Base-by-base conservation (phyloP, 1,284 basidiomycete species). In the Ceratobasidium sp. region DNA sequence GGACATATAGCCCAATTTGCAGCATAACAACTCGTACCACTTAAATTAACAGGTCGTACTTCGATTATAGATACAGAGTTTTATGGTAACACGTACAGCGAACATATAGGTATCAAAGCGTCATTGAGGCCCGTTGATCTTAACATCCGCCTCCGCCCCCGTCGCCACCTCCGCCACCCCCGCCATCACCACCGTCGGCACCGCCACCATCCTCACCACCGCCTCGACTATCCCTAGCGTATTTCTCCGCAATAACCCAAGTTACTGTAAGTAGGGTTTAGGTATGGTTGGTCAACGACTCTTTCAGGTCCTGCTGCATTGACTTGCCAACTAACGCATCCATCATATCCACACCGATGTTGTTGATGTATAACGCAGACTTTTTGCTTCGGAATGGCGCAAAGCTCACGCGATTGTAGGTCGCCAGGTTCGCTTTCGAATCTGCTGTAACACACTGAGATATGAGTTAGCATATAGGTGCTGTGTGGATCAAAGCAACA, bases 261-360 rank as follows among this genome's bases (percentile, higher is more conserved):
- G 62, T 65, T 26, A 65, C 62, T 46, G 20, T 23, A 4, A 54
- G 26, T 26, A 7, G 28, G 7, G 28, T 9, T 26, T n/a, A n/a
- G n/a, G n/a, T n/a, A n/a, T n/a, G n/a, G 17, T 26, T 6, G 15
- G n/a, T 17, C 23, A 15, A 15, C 7, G 23, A 57, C 15, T 26
- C 23, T n/a, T 5, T 26, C 28, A 17, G 13, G 44, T 46, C 13
- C 44, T 46, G 5, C 13, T 13, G 13, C 5, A 54, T 20, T 17
- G 26, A n/a, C 59, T 59, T 48, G 67, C 74, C 74, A 57, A 76
- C 64, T 28, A 76, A 64, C 15, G 23, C 40, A 59, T 76, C 74
- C 56, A 62, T 76, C 17, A 76, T 38, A 1, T 44, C 62, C 15
- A 42, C 50, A 20, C 6, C 42, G 1, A n/a, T 44, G 7, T 50